Evolutionary conservation across 2,329 filamentous ascomycete species (phyloP), one percentile per base, ranked within the genome.

Genomic region (Aspergillus sp.): DNA sequence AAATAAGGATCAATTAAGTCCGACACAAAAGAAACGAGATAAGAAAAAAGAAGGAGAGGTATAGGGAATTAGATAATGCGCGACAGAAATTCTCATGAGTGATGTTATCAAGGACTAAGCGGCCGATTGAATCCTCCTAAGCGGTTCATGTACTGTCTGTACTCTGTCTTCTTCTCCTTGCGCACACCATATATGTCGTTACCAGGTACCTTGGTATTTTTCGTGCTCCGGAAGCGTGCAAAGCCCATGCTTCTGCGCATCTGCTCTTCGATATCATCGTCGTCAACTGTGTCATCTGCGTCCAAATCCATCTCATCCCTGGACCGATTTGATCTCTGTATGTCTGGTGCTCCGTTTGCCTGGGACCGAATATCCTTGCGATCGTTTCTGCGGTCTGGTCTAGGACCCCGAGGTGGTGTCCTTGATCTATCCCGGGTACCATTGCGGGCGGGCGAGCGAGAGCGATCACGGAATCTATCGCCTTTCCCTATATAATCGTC

Each of bases 231-330:
- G 68, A 97, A 98, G 1, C 78, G 81, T 12, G 82, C 82, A 60
- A 98, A 96, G 2, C 93, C 93, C 87, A 98, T 90, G 73, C 90
- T 82, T 39, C 84, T 83, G 56, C 83, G 77, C 85, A 97, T 91
- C 47, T 80, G 79, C 43, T 77, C 80, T 61, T 86, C 74, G 40
- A 83, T 81, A 49, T 85, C 83, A 49, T 90, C 86, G 44, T 76
- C 69, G 33, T 77, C 77, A 12, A 45, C 54, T 31, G 74, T 70
- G 7, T 71, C 69, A 7, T 79, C 76, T 11, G 77, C 72, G 30
- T 66, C 60, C 42, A 66, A 42, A 7, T 62, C 62, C 60, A 65
- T 56, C 52, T 59, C 49, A 52, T 65, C 65, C 53, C 65, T 50
- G 43, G 54, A 42, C 50, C 61, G 53, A 12, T 41, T 46, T 6